Evolutionary conservation across 768 basidiomycete genomes (phyloP).

Genomic region (Hebeloma cylindrosporum): DNA sequence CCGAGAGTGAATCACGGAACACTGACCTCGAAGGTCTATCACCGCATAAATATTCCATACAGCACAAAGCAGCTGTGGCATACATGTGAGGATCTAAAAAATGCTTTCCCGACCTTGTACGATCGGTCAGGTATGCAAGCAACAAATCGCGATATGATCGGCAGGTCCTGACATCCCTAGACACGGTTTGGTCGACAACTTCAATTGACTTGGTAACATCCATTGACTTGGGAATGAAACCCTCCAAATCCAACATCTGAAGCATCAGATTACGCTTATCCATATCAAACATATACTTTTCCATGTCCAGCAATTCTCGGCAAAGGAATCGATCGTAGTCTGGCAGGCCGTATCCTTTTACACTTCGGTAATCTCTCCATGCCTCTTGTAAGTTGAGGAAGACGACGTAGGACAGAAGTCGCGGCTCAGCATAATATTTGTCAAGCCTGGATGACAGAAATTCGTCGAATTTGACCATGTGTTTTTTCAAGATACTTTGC

Average conservation of each 20-base stretch:
- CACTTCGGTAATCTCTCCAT: too few relatives aligned
- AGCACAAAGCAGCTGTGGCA: conserved; percentile 8
- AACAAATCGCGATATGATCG: conserved; percentile 12
- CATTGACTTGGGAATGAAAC: too few relatives aligned
- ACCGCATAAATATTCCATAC: too few relatives aligned
- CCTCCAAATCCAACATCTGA: conserved; percentile 7
- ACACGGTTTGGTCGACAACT: conserved; percentile 7
- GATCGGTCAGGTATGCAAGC: conserved; percentile 8
- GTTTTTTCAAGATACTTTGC: conserved; percentile 1
- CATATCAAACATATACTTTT: conserved; percentile 1
- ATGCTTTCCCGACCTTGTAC: conserved; percentile 3
- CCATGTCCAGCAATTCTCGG: conserved; percentile 1
- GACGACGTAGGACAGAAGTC: conserved; percentile 8
- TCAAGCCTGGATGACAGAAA: conserved; percentile 8
- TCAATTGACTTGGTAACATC: too few relatives aligned
- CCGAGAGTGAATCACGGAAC: too few relatives aligned
- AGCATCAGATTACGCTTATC: neutral
- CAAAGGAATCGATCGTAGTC: too few relatives aligned
- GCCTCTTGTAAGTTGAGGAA: conserved; percentile 7
- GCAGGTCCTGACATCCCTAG: conserved; percentile 8
- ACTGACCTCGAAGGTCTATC: too few relatives aligned
- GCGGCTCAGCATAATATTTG: conserved; percentile 8
- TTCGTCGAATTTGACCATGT: conserved; percentile 1
- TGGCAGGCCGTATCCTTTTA: conserved; percentile 9
- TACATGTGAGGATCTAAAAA: conserved; percentile 6